A percentile compares a stretch with the other conserved stretches of the same genome.
phyloP scores from a whole-genome alignment of 1,139 yeast genomes.

The Candida freyschussii region DNA sequence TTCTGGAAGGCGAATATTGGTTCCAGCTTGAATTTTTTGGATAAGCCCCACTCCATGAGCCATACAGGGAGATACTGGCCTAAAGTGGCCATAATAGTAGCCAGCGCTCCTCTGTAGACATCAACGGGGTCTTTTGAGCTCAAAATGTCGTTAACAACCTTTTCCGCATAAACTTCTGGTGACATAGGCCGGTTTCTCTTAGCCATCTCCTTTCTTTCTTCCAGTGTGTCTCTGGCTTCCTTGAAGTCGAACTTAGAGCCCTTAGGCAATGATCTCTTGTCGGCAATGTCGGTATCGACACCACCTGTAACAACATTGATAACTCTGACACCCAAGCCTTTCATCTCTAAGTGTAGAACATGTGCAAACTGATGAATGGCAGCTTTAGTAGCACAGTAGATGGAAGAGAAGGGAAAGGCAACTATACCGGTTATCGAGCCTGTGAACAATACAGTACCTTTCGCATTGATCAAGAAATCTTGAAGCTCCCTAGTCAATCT shows the following conservation, averaged over 20 bases:
- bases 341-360: constrained; percentile 59
- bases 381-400: constrained; percentile 70
- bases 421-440: constrained; percentile 66
- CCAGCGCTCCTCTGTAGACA: constrained; percentile 50
- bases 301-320: constrained; percentile 69
- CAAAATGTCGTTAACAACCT: constrained; percentile 47
- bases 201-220: constrained; percentile 56
- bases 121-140: constrained; percentile 38
- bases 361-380: constrained; percentile 71
- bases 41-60: constrained; percentile 41
- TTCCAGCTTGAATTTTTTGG: constrained; percentile 44
- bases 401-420: constrained; percentile 67
- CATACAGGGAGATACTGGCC: constrained; percentile 43
- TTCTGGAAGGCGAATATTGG: constrained; percentile 28
- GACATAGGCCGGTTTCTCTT: constrained; percentile 53
- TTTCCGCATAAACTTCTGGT: constrained; percentile 50
- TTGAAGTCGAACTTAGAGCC: constrained; percentile 51
- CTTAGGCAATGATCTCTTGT: constrained; percentile 50
- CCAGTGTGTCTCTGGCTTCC: constrained; percentile 45
- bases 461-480: constrained; percentile 54
- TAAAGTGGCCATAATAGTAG: constrained; percentile 31
- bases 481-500: constrained; percentile 57
- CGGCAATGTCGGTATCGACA: constrained; percentile 56
- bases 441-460: constrained; percentile 70
- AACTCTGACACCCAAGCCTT: constrained; percentile 70